A percentile compares a stretch with the other conserved stretches of the same genome.
Conservation (phyloP, 2,329 filamentous ascomycete genomes). For the Paramyrothecium sp. region DNA sequence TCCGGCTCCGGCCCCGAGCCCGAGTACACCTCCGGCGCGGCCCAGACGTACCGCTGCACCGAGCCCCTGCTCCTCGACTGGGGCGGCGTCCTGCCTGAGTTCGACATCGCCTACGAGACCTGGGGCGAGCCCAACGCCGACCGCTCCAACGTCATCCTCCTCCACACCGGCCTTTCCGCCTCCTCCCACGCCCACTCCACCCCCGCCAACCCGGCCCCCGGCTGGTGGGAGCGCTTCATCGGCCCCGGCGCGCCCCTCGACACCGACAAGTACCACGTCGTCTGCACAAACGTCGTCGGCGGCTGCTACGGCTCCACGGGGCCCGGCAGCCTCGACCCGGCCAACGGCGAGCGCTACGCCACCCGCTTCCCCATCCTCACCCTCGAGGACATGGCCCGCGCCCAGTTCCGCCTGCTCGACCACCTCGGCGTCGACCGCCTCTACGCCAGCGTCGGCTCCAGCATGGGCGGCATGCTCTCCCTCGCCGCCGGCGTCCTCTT, state of each 20-base stretch:
- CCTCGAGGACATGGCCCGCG: conserved; percentile 95
- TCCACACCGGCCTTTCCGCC: conserved; percentile 94
- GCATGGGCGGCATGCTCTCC: conserved; percentile 98
- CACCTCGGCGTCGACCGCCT: conserved; percentile 72
- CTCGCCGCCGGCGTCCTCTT: conserved; percentile 84
- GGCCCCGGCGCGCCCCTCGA: conserved; percentile 82
- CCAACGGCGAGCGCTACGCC: conserved; percentile 83
- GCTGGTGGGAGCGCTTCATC: conserved; percentile 99
- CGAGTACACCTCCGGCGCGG: conserved; percentile 88
- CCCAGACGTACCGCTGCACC: conserved; percentile 71
- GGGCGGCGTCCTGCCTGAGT: conserved; percentile 88
- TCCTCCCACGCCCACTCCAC: conserved; percentile 96
- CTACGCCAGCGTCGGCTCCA: conserved; percentile 90
- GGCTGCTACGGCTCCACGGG: conserved; percentile 96
- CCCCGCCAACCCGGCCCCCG: conserved; percentile 78
- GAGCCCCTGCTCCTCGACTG: conserved; percentile 84
- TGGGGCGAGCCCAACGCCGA: conserved; percentile 82
- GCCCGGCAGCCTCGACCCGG: conserved; percentile 82
- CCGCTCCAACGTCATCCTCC: conserved; percentile 82
- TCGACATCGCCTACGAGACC: conserved; percentile 88
- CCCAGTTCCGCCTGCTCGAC: conserved; percentile 88
- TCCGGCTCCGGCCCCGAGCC: conserved; percentile 92
- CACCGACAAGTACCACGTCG: conserved; percentile 86
- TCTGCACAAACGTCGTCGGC: conserved; percentile 95
- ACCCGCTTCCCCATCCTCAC: conserved; percentile 95